Evolutionary conservation across 2,329 filamentous ascomycete species (phyloP).

Genomic region (Trichothecium sympodiale): DNA sequence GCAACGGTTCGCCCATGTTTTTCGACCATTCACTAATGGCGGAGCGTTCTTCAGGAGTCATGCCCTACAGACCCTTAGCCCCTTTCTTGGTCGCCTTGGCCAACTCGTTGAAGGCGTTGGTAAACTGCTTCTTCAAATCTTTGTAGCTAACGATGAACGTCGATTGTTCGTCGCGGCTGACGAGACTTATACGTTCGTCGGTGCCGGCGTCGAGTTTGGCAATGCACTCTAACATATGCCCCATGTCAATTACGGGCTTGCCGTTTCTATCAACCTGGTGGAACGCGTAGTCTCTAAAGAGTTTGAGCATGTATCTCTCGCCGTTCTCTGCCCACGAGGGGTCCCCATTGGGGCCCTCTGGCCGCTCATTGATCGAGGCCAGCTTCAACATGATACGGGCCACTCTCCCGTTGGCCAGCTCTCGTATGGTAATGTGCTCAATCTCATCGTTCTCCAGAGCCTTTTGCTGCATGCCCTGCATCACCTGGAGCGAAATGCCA

Average conservation of each 20-base stretch:
- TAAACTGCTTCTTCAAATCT: conserved; percentile 63
- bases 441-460: conserved; percentile 52
- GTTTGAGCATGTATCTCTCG: conserved; percentile 82
- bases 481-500: conserved; percentile 67
- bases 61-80: conserved; percentile 21
- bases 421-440: conserved; percentile 59
- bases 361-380: conserved; percentile 79
- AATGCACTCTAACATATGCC: conserved; percentile 74
- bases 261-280: conserved; percentile 85
- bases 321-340: conserved; percentile 82
- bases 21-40: background rate
- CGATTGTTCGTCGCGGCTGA: conserved; percentile 83
- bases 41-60: background rate
- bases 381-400: conserved; percentile 74
- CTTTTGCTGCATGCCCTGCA: conserved; percentile 65
- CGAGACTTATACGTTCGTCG: conserved; percentile 75
- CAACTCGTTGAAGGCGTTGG: conserved; percentile 46
- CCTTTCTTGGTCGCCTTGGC: conserved; percentile 32
- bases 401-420: conserved; percentile 82
- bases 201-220: conserved; percentile 88
- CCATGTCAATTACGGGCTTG: conserved; percentile 73
- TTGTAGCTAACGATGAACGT: conserved; percentile 83
- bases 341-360: conserved; percentile 64
- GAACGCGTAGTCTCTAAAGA: conserved; percentile 96
- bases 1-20: too few species aligned